Conservation (phyloP, 73 alveolate species). For the Paramecium sexaurelia region DNA sequence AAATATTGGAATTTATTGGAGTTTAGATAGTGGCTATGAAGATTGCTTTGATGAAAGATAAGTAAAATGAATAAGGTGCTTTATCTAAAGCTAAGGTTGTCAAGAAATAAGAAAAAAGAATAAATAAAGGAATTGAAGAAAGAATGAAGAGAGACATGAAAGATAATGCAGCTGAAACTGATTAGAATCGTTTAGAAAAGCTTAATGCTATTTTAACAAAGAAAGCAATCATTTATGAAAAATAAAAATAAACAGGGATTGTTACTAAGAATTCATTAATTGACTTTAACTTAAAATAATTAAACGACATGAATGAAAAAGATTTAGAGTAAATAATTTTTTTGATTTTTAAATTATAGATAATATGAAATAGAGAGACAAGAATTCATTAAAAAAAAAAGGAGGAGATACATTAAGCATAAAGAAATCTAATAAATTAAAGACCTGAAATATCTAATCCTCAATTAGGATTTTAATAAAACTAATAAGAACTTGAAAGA, state of each 20-base stretch:
- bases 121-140: slow-evolving; percentile 44
- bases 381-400: not conserved
- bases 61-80: slow-evolving; percentile 9
- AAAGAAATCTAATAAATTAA: not conserved
- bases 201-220: not conserved
- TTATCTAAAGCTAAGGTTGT: not conserved
- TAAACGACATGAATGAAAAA: slow-evolving; percentile 1
- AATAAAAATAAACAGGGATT: not conserved
- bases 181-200: not conserved
- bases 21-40: slow-evolving; percentile 27
- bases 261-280: slow-evolving; percentile 9
- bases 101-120: not conserved
- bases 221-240: not conserved
- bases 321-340: not conserved
- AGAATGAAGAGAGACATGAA: slow-evolving; percentile 4
- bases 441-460: slow-evolving; percentile 46
- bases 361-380: slow-evolving; percentile 5
- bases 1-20: not conserved
- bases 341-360: not conserved
- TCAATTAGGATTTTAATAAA: not conserved
- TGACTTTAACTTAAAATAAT: not conserved
- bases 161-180: not conserved
- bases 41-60: slow-evolving; percentile 18
- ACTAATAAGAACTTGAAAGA: slow-evolving; percentile 49
- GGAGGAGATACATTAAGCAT: not conserved